Evolutionary conservation across 1,284 basidiomycete species (phyloP).

Genomic region (Phlebopus sp.): DNA sequence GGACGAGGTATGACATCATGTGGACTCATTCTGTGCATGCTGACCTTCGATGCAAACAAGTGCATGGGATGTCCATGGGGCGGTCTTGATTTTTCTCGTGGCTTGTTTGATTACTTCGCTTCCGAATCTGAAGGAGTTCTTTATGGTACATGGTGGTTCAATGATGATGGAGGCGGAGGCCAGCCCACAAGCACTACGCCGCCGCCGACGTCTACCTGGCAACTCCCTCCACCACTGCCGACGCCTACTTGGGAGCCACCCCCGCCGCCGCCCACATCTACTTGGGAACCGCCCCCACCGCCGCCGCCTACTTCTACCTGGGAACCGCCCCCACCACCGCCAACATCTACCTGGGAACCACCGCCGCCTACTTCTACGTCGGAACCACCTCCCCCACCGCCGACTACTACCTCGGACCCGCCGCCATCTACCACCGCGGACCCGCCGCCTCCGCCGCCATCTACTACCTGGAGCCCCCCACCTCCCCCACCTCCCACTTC

Average conservation of each 20-base stretch:
- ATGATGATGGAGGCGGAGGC: constrained; percentile 33
- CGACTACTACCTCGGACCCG: constrained; percentile 23
- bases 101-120: constrained; percentile 69
- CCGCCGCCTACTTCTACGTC: constrained; percentile 17
- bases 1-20: constrained; percentile 50
- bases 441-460: constrained; percentile 6
- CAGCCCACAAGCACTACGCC: constrained; percentile 12
- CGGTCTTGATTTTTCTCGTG: constrained; percentile 75
- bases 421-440: constrained; percentile 19
- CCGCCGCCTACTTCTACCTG: too few relatives aligned
- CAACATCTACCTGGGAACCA: too few relatives aligned
- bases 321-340: too few relatives aligned
- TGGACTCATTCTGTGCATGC: constrained; percentile 1
- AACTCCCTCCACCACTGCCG: constrained; percentile 25
- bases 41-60: constrained; percentile 32
- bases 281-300: neutral
- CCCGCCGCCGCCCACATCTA: constrained; percentile 20
- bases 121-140: constrained; percentile 49
- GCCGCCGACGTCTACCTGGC: constrained; percentile 11
- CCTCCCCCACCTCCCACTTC: constrained; percentile 11
- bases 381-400: neutral
- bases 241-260: constrained; percentile 22
- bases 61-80: constrained; percentile 71
- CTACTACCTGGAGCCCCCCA: too few relatives aligned
- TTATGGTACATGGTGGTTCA: constrained; percentile 56